Conservation (phyloP, 768 basidiomycete genomes). For the Cyclocybe aegerita region DNA sequence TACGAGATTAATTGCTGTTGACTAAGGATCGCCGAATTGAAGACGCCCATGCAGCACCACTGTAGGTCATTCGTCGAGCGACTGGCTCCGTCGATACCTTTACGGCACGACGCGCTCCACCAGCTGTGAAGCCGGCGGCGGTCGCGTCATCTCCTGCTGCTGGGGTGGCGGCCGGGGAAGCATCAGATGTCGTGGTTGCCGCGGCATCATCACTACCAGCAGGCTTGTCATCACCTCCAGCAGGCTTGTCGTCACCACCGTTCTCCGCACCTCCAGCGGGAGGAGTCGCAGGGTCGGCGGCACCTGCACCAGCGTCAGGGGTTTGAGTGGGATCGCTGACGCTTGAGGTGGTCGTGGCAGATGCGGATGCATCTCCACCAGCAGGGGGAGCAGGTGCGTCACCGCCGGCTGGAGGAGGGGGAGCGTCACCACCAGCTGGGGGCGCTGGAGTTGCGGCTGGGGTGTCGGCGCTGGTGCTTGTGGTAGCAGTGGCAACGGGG, state of each 20-base stretch:
- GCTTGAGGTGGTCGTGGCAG: not conserved
- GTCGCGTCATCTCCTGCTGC: not conserved
- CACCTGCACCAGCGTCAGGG: conserved; percentile 2
- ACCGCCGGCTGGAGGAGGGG: not conserved
- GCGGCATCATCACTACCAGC: not conserved
- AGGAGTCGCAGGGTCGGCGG: conserved; percentile 4
- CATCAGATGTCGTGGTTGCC: not conserved
- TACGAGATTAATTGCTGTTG: conserved; percentile 3
- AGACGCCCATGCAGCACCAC: conserved; percentile 24
- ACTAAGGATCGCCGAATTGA: conserved; percentile 15
- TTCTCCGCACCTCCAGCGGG: conserved; percentile 1
- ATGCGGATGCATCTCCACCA: not conserved
- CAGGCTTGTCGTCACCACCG: not conserved
- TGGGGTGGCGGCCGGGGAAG: not conserved
- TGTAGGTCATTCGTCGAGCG: conserved; percentile 12
- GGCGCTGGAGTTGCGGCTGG: not conserved
- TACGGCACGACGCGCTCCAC: conserved; percentile 7
- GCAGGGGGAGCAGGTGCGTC: not conserved
- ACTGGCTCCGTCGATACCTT: conserved; percentile 7
- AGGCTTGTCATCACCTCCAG: not conserved
- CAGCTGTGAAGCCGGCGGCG: not conserved
- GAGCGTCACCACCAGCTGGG: not conserved
- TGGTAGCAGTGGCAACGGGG: conserved; percentile 4
- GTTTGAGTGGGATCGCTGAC: not conserved
- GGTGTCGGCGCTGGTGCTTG: not conserved